Base-by-base conservation (phyloP, 2,329 filamentous ascomycete genomes). In the Penicillium sp. region DNA sequence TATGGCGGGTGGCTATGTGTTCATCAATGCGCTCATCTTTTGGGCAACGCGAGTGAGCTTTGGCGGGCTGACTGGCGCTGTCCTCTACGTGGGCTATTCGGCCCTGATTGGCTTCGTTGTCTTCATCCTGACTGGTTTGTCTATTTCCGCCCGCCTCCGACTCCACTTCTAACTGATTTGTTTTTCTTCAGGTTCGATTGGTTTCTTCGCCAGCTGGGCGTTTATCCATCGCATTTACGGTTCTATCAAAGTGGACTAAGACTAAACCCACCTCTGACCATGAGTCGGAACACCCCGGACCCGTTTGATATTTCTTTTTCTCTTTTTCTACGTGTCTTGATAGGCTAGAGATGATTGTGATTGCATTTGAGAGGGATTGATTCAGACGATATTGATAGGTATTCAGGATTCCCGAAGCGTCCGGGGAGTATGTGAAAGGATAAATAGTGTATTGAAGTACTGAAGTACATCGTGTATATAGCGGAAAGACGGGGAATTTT, bases 171-270 rank as follows among this genome's bases (percentile, higher is more conserved):
- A 28, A 43, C 43, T 12, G 8, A 35, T 42, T 50, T 23, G 20
- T 23, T 23, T 18, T 23, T 4, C 56, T 47, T 25, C 46, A 96
- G 93, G 92, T 28, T 88, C 92, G 0, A 97, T 98, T 67, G 93
- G 93, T 47, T 96, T 93, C 76, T 89, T 96, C 62, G 84, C 93
- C 7, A 95, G 89, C 68, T 97, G 91, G 89, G 81, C 87, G 67
- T 98, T 98, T 68, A 87, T 95, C 46, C 83, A 88, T 59, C 92
- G 88, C 70, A 98, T 98, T 54, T 98, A 98, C 71, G 78, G 83
- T 23, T 96, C 91, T n/a, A 95, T 98, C 75, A 98, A 98, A 78
- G 90, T 98, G 57, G 93, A 98, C 68, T 98, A 71, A 72, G 50
- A 28, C 15, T 18, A 18, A 18, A 18, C 15, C 33, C 24, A n/a